Evolutionary conservation across 148 eudicot species (phyloP), one percentile per base, ranked within the genome.

Genomic region (Selenicereus undatus): DNA sequence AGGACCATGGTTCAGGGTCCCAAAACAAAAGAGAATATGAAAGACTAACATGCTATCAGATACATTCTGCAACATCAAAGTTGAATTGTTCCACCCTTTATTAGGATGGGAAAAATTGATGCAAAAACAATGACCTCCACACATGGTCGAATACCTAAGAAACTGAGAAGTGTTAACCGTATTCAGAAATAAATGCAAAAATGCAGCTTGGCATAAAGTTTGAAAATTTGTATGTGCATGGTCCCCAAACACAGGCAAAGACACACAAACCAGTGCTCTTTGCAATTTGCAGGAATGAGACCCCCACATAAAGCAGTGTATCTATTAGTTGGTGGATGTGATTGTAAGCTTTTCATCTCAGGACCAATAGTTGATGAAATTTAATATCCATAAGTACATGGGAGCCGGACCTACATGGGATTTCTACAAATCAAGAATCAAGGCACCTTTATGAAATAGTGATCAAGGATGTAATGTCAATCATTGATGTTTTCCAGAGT

Each of bases 271-370:
- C 13, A 26, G 26, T 48, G 20, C 60, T 74, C 45, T 26, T 48
- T 74, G 77, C 36, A 66, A 27, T 26, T n/a, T 66, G 71, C 71
- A 27, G 71, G 71, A 26, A 66, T 66, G 14, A 27, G 77, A 14
- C 58, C 77, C 76, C 35, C 71, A 48, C 36, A 42, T 21, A 42
- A 17, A 50, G 60, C 30, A 43, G 12, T 12, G 42, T 73, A 54
- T 74, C 77, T 6, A 74, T 50, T 11, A 43, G 76, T 45, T 48
- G 60, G 62, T 17, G 12, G 30, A 26, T 51, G 56, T 26, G 62
- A 18, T 12, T 51, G 56, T 26, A 39, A 51, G 36, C 39, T 24
- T 50, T 13, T 74, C 71, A 66, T 66, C 35, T 66, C 11, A 5
- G 13, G 35, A 27, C 35, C 8, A 9, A 64, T 27, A 66, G 12